Evolutionary conservation across 371 early-diverging fungal species (phyloP).

Genomic region (Saksenaea oblongispora): DNA sequence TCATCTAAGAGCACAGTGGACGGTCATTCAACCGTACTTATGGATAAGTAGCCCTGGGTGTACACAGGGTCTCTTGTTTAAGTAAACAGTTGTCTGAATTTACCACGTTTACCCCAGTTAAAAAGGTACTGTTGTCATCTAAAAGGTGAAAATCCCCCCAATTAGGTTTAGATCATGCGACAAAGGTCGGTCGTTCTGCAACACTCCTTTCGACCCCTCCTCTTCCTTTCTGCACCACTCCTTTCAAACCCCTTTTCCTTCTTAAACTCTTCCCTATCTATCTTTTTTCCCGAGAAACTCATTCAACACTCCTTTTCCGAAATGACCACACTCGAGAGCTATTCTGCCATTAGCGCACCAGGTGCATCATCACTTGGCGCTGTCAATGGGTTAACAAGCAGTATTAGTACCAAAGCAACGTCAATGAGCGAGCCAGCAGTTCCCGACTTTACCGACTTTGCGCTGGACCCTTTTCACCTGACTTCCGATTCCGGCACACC

Average conservation of each 20-base stretch:
- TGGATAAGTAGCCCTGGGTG: too few species aligned
- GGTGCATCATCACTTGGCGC: slow-evolving; percentile 3
- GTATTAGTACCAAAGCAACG: slow-evolving; percentile 4
- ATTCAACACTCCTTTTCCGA: slow-evolving; percentile 1
- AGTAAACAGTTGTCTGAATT: not conserved
- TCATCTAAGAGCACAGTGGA: too few species aligned
- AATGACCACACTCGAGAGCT: slow-evolving; percentile 8
- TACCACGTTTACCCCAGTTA: not conserved
- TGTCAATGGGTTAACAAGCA: not conserved
- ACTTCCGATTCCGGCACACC: slow-evolving; percentile 19
- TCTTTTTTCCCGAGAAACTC: not conserved
- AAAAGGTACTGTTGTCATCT: not conserved
- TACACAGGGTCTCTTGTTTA: not conserved
- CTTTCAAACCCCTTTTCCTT: not conserved
- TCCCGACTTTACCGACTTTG: slow-evolving; percentile 28
- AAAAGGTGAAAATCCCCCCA: not conserved
- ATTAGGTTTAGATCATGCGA: slow-evolving; percentile 3
- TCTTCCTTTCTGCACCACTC: not conserved
- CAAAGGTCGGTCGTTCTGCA: slow-evolving; percentile 1
- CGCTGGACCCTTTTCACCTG: slow-evolving; percentile 28
- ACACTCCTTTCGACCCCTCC: not conserved
- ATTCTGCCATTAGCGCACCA: slow-evolving; percentile 17
- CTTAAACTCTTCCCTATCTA: slow-evolving; percentile 1
- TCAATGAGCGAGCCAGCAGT: slow-evolving; percentile 3
- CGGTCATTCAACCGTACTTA: too few species aligned